Base-by-base conservation (phyloP, 805 yeast species). In the Cyberlindnera saturnus region DNA sequence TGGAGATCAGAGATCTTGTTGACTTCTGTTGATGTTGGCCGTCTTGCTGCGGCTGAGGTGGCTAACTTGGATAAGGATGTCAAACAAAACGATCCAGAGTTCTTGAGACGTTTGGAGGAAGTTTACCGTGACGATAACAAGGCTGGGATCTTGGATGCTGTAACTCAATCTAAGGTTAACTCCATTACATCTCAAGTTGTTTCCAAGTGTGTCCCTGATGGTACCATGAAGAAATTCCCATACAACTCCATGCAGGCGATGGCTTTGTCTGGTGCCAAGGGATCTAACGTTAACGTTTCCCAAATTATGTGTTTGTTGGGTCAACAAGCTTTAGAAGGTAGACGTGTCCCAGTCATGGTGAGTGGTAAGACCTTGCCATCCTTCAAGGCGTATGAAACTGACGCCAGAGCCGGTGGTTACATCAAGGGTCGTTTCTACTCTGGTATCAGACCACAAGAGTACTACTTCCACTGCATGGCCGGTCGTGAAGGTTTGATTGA, bases 401-500 rank as follows among this genome's bases (percentile, higher is more conserved):
- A 88, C 64, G 96, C 97, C 2, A 78, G 95, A 64, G 97, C 99
- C 20, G 99, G 99, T 74, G 99, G 99, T 43, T 93, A 88, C 64
- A 87, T 93, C 62, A 86, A 91, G 64, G 91, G 95, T 49, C 85
- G 99, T 56, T 93, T 93, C 81, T 95, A 88, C 65, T 88, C 97
- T 34, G 99, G 99, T 66, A 86, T 93, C 55, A 81, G 87, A 64
- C 99, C 99, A 5, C 99, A 93, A 69, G 99, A 93, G 66, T 93
- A 95, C 69, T 93, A 90, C 64, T 93, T 95, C 93, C 99, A 93
- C 71, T 93, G 98, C 74, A 93, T 93, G 99, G 99, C 99, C 43
- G 99, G 99, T 69, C 85, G 99, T 74, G 99, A 93, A 74, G 99
- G 99, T 71, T 79, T 93, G 61, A 93, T 93, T 70, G 99, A 93